These are phyloP conservation scores for Epichloe baconii DNA, from an alignment of 2,329 filamentous ascomycete species.

Conservation along the genomic window DNA sequence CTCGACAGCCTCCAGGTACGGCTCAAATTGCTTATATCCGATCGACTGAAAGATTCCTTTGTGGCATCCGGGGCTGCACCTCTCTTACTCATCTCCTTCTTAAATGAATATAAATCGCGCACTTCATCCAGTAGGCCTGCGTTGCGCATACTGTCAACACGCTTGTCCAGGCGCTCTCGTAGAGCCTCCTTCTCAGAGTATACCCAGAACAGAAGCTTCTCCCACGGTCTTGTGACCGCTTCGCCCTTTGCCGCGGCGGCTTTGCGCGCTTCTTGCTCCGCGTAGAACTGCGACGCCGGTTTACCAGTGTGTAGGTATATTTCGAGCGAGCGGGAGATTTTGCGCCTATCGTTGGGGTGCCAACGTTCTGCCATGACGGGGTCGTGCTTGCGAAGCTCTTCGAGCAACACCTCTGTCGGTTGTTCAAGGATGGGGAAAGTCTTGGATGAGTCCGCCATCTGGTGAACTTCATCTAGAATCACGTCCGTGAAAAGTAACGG, in stretches of 20 bases:
- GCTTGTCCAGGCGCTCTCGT: constrained; percentile 54
- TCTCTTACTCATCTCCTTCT: constrained; percentile 19
- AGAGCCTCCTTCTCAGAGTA: constrained; percentile 60
- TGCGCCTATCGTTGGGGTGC: constrained; percentile 88
- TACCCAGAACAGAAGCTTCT: constrained; percentile 73
- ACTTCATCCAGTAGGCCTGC: constrained; percentile 37
- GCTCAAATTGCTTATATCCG: constrained; percentile 81
- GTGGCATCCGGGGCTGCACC: constrained; percentile 54
- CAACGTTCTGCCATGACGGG: constrained; percentile 80
- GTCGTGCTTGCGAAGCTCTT: constrained; percentile 66
- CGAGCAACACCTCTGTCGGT: constrained; percentile 57
- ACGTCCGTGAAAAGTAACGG: constrained; percentile 67
- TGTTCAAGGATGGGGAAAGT: constrained; percentile 59
- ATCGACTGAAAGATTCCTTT: constrained; percentile 92
- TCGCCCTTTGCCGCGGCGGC: constrained; percentile 13
- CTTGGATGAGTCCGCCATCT: constrained; percentile 19
- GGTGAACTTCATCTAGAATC: constrained; percentile 29
- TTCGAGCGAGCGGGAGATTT: constrained; percentile 79
- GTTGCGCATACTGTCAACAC: constrained; percentile 75
- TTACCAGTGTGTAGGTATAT: constrained; percentile 77
- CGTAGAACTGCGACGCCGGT: constrained; percentile 75
- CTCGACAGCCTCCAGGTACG: constrained; percentile 45
- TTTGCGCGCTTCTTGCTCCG: constrained; percentile 49
- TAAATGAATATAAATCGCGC: constrained; percentile 30
- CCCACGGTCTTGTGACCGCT: constrained; percentile 23